Conservation (phyloP, 2,329 filamentous ascomycete species). For the Ploettnerulaceae sp. region DNA sequence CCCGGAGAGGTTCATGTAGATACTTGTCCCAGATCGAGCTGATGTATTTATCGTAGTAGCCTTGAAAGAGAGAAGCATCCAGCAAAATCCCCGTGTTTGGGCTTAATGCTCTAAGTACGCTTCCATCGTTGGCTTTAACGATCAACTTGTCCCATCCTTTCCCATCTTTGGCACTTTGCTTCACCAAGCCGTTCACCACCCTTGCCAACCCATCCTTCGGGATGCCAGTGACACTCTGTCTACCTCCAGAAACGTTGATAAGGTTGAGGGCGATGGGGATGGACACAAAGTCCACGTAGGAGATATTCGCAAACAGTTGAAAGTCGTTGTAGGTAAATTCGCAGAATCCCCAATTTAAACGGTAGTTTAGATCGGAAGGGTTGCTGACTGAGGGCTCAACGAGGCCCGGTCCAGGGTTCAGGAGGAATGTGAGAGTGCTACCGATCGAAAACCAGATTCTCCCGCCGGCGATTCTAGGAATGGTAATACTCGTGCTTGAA, state of each 20-base stretch:
- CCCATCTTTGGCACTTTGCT: constrained; percentile 52
- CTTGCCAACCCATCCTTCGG: constrained; percentile 46
- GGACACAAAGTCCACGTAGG: constrained; percentile 70
- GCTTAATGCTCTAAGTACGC: constrained; percentile 39
- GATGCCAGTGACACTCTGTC: constrained; percentile 55
- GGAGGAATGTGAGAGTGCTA: constrained; percentile 59
- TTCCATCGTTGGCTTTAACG: constrained; percentile 31
- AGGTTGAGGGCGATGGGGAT: constrained; percentile 56
- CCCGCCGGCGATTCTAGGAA: constrained; percentile 66
- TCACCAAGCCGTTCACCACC: constrained; percentile 49
- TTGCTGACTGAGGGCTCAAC: constrained; percentile 73
- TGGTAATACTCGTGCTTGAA: constrained; percentile 52
- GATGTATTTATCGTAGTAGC: constrained; percentile 43
- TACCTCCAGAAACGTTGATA: constrained; percentile 38
- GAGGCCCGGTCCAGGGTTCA: constrained; percentile 64
- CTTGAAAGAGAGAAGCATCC: constrained; percentile 43
- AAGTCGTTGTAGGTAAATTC: constrained; percentile 62
- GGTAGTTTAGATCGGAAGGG: constrained; percentile 55
- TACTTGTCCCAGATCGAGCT: constrained; percentile 41
- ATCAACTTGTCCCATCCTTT: constrained; percentile 56
- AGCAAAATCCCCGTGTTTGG: constrained; percentile 38
- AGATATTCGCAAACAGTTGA: constrained; percentile 64
- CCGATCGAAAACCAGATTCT: constrained; percentile 67
- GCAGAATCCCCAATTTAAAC: constrained; percentile 60
- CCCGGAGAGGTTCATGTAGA: constrained; percentile 40